Evolutionary conservation across 768 basidiomycete species (phyloP).

Genomic region (Leccinum obscurum): DNA sequence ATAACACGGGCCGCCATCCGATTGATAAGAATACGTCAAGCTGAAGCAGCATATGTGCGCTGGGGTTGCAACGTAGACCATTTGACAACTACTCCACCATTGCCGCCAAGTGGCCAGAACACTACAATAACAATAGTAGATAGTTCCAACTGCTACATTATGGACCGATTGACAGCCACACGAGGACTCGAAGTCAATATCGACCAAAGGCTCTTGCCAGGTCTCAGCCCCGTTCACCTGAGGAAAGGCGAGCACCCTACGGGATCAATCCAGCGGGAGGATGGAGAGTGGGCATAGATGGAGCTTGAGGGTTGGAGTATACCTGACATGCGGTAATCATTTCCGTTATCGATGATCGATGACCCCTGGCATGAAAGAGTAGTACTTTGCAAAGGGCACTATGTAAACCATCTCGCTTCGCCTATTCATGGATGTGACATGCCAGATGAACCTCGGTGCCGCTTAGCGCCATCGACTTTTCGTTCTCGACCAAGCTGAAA

Average conservation of each 20-base stretch:
- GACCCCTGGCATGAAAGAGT: neutral
- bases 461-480: neutral
- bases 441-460: neutral
- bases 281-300: neutral
- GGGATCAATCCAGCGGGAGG: neutral
- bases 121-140: neutral
- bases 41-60: neutral
- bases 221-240: neutral
- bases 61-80: neutral
- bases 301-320: neutral
- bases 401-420: neutral
- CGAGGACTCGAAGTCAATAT: neutral
- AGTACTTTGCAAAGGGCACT: neutral
- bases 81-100: conserved; percentile 1
- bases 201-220: neutral
- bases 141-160: neutral
- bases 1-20: neutral
- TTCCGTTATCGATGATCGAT: conserved; percentile 27
- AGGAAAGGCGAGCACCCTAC: neutral
- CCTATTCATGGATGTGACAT: too few relatives aligned
- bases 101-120: conserved; percentile 2
- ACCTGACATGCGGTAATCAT: conserved; percentile 21
- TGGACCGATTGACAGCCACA: neutral
- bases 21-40: conserved; percentile 1
- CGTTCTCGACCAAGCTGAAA: conserved; percentile 1